phyloP scores from a whole-genome alignment of 257 asterid species.

The Solanum chmielewskii region DNA sequence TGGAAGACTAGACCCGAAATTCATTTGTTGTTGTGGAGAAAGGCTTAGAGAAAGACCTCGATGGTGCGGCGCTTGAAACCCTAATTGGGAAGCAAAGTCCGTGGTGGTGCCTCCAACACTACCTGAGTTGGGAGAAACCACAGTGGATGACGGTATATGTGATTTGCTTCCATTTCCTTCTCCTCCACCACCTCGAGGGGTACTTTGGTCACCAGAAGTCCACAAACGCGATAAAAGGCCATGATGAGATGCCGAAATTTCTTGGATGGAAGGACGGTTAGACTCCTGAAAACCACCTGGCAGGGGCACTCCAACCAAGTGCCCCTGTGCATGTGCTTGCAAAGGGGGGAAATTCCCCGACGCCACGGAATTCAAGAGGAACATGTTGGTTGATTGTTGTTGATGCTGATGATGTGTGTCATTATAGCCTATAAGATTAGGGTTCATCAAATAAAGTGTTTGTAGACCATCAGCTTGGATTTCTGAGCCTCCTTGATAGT shows the following conservation, averaged over 20 bases:
- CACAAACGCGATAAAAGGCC: neutral
- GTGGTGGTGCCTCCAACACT: neutral
- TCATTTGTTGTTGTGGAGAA: slow-evolving; percentile 26
- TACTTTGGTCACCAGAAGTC: neutral
- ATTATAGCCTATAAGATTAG: slow-evolving; percentile 25
- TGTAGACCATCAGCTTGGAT: slow-evolving; percentile 60
- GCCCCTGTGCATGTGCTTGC: slow-evolving; percentile 14
- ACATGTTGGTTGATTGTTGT: slow-evolving; percentile 16
- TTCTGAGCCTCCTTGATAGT: slow-evolving; percentile 54
- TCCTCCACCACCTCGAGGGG: neutral
- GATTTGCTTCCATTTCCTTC: slow-evolving; percentile 5
- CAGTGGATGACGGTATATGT: slow-evolving; percentile 2
- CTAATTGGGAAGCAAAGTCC: slow-evolving; percentile 8
- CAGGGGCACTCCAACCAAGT: slow-evolving; percentile 30
- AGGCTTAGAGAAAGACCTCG: slow-evolving; percentile 58
- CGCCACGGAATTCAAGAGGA: slow-evolving; percentile 20
- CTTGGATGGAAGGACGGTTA: neutral
- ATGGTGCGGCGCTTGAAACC: slow-evolving; percentile 13
- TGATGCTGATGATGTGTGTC: slow-evolving; percentile 20
- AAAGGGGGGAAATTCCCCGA: slow-evolving; percentile 1
- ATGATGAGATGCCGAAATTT: neutral
- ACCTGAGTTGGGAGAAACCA: neutral
- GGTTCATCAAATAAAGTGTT: slow-evolving; percentile 70
- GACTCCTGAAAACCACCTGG: neutral
- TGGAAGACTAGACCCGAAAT: slow-evolving; percentile 8